Conservation (phyloP, 164 flowering plant genomes). For the Kalanchoe fedtschenkoi region DNA sequence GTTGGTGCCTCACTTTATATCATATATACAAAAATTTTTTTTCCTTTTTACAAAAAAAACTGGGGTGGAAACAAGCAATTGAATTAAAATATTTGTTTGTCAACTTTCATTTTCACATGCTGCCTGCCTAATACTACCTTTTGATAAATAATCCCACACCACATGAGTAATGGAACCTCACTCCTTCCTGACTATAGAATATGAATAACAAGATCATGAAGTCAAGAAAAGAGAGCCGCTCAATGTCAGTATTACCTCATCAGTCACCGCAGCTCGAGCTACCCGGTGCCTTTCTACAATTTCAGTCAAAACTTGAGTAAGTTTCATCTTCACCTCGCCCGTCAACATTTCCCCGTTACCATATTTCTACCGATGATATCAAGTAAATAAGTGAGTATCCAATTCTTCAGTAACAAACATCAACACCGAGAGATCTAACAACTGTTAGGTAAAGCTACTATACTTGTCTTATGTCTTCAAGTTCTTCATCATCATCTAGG, state of each 20-base stretch:
- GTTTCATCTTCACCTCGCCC: constrained; percentile 76
- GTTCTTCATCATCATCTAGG: constrained; percentile 88
- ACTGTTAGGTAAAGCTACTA: constrained; percentile 6
- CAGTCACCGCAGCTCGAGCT: constrained; percentile 84
- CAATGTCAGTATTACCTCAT: constrained; percentile 35
- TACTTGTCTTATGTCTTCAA: constrained; percentile 69
- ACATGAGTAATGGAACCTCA: no score
- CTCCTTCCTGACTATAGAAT: neutral
- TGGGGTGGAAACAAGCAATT: neutral
- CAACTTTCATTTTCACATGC: no score
- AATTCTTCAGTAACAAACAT: no score
- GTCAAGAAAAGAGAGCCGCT: neutral
- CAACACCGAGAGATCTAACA: neutral
- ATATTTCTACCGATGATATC: no score
- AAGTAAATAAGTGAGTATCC: no score
- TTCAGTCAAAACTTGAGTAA: constrained; percentile 53
- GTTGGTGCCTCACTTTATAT: no score
- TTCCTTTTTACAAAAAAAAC: no score
- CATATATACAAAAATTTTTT: no score
- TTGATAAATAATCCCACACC: no score
- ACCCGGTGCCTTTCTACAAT: constrained; percentile 76
- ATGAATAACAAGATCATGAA: neutral
- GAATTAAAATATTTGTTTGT: neutral
- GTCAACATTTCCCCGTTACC: constrained; percentile 82
- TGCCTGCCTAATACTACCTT: neutral